Base-by-base conservation (phyloP, 768 basidiomycete genomes). In the Dacryopinax primogenitus region DNA sequence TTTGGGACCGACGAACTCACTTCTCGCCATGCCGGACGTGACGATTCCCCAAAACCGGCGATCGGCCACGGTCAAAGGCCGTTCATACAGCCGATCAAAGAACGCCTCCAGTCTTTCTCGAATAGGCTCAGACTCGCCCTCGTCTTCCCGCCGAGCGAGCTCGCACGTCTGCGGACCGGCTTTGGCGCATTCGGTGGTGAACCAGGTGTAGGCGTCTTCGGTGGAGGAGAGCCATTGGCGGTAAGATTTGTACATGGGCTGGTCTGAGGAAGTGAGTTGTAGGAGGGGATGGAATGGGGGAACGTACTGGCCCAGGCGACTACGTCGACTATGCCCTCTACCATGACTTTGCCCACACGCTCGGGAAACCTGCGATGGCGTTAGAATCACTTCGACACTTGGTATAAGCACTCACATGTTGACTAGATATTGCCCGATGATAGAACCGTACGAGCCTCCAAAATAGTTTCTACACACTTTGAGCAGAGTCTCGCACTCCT, bases 371-470 rank as follows among this genome's bases (percentile, higher is more conserved):
- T 69, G 36, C 30, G 16, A 23, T 44, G 11, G n/a, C 18, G 9
- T 45, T 41, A 15, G 33, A n/a, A 3, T 23, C 16, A 21, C 2
- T n/a, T n/a, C n/a, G n/a, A 23, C 21, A 34, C 18, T 11, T 28
- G 33, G 21, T 0, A 12, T 47, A 0, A 21, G 36, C 7, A 44
- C 67, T n/a, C 33, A 66, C 66, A 66, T 66, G n/a, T 63, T 44
- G 2, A 63, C 64, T 11, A 66, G 33, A 34, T 66, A 66, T 26
- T 28, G 23, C 12, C 63, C 66, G 18, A 66, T 21, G 15, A 51
- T 33, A 21, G 66, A 41, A 7, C 66, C 66, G 30, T 66, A 66
- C 15, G 74, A 74, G 33, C 75, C 75, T 41, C 66, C 73, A 68
- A 71, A 74, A 62, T 23, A 58, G 18, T 58, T 11, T 15, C 9